Evolutionary conservation across 306 rosid genomes (phyloP), one percentile per base, ranked within the genome.

Genomic region (Medicago ruthenica): DNA sequence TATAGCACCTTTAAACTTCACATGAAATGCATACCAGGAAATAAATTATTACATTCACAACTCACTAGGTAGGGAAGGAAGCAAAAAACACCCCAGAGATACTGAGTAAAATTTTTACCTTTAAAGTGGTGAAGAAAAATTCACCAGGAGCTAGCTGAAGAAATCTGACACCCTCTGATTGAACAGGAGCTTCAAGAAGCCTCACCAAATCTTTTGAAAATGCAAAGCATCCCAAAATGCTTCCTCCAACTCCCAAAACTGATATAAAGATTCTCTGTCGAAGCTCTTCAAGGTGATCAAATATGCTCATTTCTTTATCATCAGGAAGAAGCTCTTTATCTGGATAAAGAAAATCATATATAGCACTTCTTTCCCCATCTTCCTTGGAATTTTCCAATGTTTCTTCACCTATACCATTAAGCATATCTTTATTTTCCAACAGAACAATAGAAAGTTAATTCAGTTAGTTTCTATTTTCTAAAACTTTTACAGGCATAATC

Each of bases 121-220:
- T 92, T 70, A 94, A 54, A 37, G 95, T 87, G 36, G 98, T 94
- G 73, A 94, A 94, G 96, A 94, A 94, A 65, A 94, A 94, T 83
- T 94, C 98, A 14, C 97, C 98, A 9, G 98, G 98, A 78, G 89
- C 98, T 22, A 94, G 93, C 88, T 94, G 98, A 83, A 94, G 90
- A 78, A 94, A 94, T 58, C 91, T 82, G 24, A 92, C 98, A 74
- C 98, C 98, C 82, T 92, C 92, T 31, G 59, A 65, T 83, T 92
- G 87, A 58, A 94, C 98, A 20, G 98, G 98, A 82, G 91, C 95
- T 85, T 94, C 98, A 5, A 94, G 97, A 80, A 94, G 1, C 64
- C 85, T 16, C 7, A 94, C 39, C 66, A 94, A 81, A 3, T 94
- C 98, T 79, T 94, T 94, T 6, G 98, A 91, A 80, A 85, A 85